Percentiles rank a stretch among this genome's conserved stretches.
Conservation (phyloP, 2,329 filamentous ascomycete genomes). For the Microdochium trichocladiopsis region DNA sequence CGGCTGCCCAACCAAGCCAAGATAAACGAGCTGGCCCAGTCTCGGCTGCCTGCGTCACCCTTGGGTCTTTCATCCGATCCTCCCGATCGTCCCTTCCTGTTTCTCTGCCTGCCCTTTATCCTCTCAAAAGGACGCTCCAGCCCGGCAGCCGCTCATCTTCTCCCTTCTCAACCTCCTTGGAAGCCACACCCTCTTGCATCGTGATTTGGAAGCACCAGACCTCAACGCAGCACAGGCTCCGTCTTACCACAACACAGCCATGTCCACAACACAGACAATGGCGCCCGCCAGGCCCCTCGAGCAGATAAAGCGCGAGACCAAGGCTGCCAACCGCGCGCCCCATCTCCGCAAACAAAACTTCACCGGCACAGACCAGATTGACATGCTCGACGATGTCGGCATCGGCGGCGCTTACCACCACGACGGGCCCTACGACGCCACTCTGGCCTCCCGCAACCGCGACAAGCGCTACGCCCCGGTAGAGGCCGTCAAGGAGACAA, state of each 20-base stretch:
- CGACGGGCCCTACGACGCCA: slow-evolving; percentile 83
- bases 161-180: too few relatives aligned
- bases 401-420: slow-evolving; percentile 70
- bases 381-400: slow-evolving; percentile 63
- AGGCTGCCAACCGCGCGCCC: slow-evolving; percentile 57
- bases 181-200: too few relatives aligned
- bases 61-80: too few relatives aligned
- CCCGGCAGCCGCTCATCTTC: too few relatives aligned
- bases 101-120: too few relatives aligned
- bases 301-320: slow-evolving; percentile 54
- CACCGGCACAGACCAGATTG: slow-evolving; percentile 70
- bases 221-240: background rate
- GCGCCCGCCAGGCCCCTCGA: slow-evolving; percentile 46
- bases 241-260: background rate
- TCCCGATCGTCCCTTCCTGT: too few relatives aligned
- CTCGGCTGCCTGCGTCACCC: too few relatives aligned
- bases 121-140: too few relatives aligned
- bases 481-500: slow-evolving; percentile 66
- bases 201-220: too few relatives aligned
- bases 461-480: slow-evolving; percentile 60
- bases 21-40: too few relatives aligned
- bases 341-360: slow-evolving; percentile 60
- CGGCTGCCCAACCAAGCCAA: too few relatives aligned
- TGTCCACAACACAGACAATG: background rate
- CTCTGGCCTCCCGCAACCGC: slow-evolving; percentile 65